A percentile compares a stretch with the other conserved stretches of the same genome.
Evolutionary conservation across 2,329 filamentous ascomycete genomes (phyloP).

Genomic region (Sporothrix mexicana): DNA sequence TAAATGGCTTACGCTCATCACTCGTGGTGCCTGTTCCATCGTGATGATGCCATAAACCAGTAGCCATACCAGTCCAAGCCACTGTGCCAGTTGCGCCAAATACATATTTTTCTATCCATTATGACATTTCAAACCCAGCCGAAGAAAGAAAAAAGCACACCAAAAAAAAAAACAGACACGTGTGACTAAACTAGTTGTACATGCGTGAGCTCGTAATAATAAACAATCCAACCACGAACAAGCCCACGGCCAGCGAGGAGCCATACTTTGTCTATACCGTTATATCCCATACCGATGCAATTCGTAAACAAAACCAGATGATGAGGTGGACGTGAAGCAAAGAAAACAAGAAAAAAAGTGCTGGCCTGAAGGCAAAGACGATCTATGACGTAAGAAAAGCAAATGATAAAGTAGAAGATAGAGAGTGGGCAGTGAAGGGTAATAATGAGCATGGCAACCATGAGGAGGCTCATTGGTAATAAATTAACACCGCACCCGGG

Average conservation of each 20-base stretch:
- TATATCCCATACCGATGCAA: constrained; percentile 13
- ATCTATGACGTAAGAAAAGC: constrained; percentile 13
- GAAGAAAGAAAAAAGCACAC: too few species aligned
- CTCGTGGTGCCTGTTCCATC: background rate
- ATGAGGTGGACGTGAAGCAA: background rate
- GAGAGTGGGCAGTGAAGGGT: background rate
- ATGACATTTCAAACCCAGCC: background rate
- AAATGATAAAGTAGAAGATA: background rate
- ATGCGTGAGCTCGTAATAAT: background rate
- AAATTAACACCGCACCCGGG: background rate
- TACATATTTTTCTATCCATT: background rate
- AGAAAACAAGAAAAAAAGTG: background rate
- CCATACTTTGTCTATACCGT: constrained; percentile 26
- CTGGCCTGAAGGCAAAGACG: background rate
- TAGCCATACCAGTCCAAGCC: background rate
- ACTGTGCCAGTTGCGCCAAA: background rate
- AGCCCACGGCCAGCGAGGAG: constrained; percentile 25
- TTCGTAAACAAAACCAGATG: constrained; percentile 17
- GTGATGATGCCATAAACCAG: background rate
- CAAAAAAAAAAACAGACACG: background rate
- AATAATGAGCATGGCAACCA: background rate
- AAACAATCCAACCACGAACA: background rate
- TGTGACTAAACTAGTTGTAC: background rate
- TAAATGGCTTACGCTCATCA: too few species aligned
- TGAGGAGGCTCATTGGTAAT: background rate